Evolutionary conservation across 768 basidiomycete species (phyloP), one percentile per base, ranked within the genome.

Genomic region (Fibroporia radiculosa): DNA sequence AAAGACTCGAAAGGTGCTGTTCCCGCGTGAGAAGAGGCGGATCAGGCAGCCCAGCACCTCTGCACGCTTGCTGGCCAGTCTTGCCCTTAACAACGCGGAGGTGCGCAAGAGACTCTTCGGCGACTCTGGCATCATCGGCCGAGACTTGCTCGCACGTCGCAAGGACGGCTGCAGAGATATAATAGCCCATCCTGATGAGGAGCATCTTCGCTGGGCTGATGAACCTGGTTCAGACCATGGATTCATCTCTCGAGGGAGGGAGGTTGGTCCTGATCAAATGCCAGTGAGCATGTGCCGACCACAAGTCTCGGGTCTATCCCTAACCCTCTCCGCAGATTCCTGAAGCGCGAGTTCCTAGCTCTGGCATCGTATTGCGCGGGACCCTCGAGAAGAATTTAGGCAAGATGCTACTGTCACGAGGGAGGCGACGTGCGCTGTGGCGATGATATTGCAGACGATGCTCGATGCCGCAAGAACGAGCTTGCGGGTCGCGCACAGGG

Each of bases 71-170:
- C 76, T 98, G 39, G 70, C 87, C 46, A 77, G 78, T 41, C 82
- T 97, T 56, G 71, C 97, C 58, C 72, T 92, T 52, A 95, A 93
- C 61, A 98, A 98, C 67, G 84, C 85, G 0, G 88, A 95, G 66
- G 82, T 86, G 23, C 83, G 92, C 57, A 95, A 96, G 62, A n/a
- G n/a, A n/a, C 80, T 96, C 31, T 64, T 93, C 43, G 74, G 77
- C 2, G 89, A 92, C 63, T 81, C 86, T 49, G 74, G 77, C 11
- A 60, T 83, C 48, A 80, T 90, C 42, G 86, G 87, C 1, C 83
- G 90, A 38, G 91, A 95, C 61, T 69, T 96, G 44, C 78, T 95
- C 51, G 78, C 88, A 4, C 80, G 75, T 29, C 52, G 52, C 26
- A 76, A 76, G 16, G 82, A 85, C 0, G 62, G 70, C 51, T 84